Evolutionary conservation across 192 early-diverging fungal genomes (phyloP), one percentile per base, ranked within the genome.

Genomic region (Podila minutissima): DNA sequence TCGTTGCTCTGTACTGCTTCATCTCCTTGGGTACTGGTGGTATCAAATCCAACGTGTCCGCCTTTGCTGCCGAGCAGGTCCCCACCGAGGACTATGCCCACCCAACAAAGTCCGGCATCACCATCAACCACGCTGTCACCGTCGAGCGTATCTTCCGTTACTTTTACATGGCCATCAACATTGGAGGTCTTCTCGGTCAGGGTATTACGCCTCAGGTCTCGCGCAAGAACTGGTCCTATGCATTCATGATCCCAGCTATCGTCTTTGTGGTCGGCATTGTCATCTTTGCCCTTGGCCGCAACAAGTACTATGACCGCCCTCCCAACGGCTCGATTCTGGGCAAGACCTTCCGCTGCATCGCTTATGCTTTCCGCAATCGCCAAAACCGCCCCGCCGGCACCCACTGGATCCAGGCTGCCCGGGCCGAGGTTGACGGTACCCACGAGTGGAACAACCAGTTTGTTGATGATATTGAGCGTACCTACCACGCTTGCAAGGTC

Each of bases 91-190:
- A 90, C n/a, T 93, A 82, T 57, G 86, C 93, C 67, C 89, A 83
- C 59, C 88, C 71, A 38, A 83, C 87, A 24, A 85, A 86, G 63
- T 87, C 73, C 33, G 92, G 91, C 11, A 81, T 93, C 13, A 86
- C 93, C 38, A 88, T 94, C 10, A 88, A 91, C 72, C 91, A 91
- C 57, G 84, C 86, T 72, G 84, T 91, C 62, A 94, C 94, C 1
- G 75, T 92, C 38, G 92, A 95, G 84, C 88, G 86, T 20, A 91
- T 96, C 57, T 96, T 95, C 83, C 92, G 91, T 82, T 93, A 89
- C 90, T 96, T 96, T 83, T 96, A 96, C 83, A 89, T 87, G 85
- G 85, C 89, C 46, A 92, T 94, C 71, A 93, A 93, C 74, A 29
- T 93, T 31, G 93, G 93, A 46, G 86, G 89, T 28, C 83, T 94